Base-by-base conservation (phyloP, 257 asterid species). In the Petrea volubilis region DNA sequence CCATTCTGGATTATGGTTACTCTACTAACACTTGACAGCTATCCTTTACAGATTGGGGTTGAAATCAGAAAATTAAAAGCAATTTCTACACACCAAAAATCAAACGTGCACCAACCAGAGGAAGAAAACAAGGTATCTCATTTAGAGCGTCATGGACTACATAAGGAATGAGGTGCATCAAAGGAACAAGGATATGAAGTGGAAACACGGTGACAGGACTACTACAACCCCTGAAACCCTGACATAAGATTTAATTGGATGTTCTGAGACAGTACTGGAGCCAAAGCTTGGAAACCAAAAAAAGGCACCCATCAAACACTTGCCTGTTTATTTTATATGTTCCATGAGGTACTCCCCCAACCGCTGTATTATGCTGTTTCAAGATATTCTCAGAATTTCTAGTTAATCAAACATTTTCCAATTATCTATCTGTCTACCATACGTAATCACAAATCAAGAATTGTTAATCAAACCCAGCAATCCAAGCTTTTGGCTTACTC, bases 81-180 rank as follows among this genome's bases (percentile, higher is more conserved):
- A 73, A 27, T n/a, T 60, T 61, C 27, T 5, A 43, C 75, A 73
- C 57, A 41, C 18, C 31, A 68, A 46, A 36, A 36, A 50, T 64
- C 44, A 28, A 3, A 27, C 52, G 38, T 15, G 50, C 3, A 21
- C 41, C 31, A 28, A 28, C 23, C 29, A 41, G 60, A 75, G 52
- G 14, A 20, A 58, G 33, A 33, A 47, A 18, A 51, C 33, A 59
- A 27, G n/a, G 44, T 13, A 21, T 33, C 46, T 20, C 8, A 21
- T n/a, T 33, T 9, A 46, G 38, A 25, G 43, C 23, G 24, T 55
- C 36, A 74, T 12, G 40, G 36, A 40, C 11, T 8, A 51, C 23
- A 43, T 66, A 57, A 23, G 43, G 13, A 47, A 67, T 74, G 53
- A 60, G 21, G 15, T 41, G 62, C 55, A 29, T 46, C 57, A 43